Evolutionary conservation across 306 rosid species (phyloP).

Genomic region (Dalbergia cultrata): DNA sequence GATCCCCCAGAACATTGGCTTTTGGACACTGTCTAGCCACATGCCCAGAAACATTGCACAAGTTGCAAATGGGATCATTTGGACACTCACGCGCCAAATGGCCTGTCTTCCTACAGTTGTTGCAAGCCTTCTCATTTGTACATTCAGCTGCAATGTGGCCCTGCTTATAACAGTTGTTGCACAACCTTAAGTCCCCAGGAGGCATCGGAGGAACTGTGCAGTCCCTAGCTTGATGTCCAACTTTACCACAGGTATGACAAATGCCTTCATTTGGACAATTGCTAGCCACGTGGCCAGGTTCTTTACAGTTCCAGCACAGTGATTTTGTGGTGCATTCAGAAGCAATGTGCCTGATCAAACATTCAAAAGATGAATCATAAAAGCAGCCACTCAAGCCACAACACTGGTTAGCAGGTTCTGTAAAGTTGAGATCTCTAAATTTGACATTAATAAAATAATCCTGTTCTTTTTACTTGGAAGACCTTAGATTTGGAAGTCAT

Average conservation of each 20-base stretch:
- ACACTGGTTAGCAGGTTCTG: neutral
- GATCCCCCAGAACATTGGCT: slow-evolving; percentile 68
- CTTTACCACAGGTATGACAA: slow-evolving; percentile 98
- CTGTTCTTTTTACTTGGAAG: neutral
- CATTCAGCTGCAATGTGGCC: slow-evolving; percentile 98
- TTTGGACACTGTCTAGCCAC: slow-evolving; percentile 94
- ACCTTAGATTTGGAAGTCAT: slow-evolving; percentile 7
- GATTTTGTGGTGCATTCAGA: slow-evolving; percentile 96
- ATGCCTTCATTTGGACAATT: slow-evolving; percentile 94
- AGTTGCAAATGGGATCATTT: slow-evolving; percentile 89
- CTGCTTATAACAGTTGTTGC: slow-evolving; percentile 98
- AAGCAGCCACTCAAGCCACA: neutral
- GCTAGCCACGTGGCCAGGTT: slow-evolving; percentile 97
- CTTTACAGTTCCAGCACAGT: slow-evolving; percentile 97
- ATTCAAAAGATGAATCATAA: slow-evolving; percentile 25
- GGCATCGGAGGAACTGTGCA: slow-evolving; percentile 88
- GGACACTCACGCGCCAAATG: slow-evolving; percentile 99
- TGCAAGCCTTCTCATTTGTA: slow-evolving; percentile 98
- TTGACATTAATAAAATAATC: neutral
- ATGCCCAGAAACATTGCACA: slow-evolving; percentile 96
- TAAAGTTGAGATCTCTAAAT: slow-evolving; percentile 10
- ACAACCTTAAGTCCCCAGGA: slow-evolving; percentile 91
- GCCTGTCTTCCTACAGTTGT: slow-evolving; percentile 97
- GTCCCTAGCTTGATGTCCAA: slow-evolving; percentile 95
- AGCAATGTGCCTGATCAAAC: slow-evolving; percentile 84